phyloP scores from a whole-genome alignment of 2,329 filamentous ascomycete genomes.

The Bipolaris bicolor region DNA sequence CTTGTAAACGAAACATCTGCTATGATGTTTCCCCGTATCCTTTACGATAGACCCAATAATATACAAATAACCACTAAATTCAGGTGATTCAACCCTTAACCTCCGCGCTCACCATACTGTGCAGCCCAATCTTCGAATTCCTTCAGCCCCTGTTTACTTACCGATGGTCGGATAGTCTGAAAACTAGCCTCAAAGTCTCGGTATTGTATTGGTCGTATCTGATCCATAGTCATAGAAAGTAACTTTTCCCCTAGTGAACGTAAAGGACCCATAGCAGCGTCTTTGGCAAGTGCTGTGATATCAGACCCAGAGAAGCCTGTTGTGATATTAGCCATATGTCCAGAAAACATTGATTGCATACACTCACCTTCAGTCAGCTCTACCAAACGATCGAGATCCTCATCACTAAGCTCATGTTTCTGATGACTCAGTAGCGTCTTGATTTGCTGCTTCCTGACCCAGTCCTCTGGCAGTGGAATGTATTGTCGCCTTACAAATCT shows the following conservation, averaged over 20 bases:
- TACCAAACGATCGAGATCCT: slow-evolving; percentile 78
- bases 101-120: slow-evolving; percentile 91
- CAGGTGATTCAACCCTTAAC: slow-evolving; percentile 53
- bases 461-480: slow-evolving; percentile 87
- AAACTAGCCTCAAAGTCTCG: slow-evolving; percentile 85
- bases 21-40: neutral
- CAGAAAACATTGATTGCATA: neutral
- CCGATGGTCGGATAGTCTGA: slow-evolving; percentile 83
- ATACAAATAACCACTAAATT: neutral
- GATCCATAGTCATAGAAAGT: slow-evolving; percentile 89
- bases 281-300: slow-evolving; percentile 94
- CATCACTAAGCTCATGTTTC: slow-evolving; percentile 76
- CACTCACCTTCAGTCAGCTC: slow-evolving; percentile 77
- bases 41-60: neutral
- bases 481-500: slow-evolving; percentile 94
- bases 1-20: too few relatives aligned
- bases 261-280: slow-evolving; percentile 95
- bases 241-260: slow-evolving; percentile 88
- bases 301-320: slow-evolving; percentile 96
- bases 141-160: slow-evolving; percentile 81
- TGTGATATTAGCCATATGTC: neutral
- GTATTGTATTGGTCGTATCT: slow-evolving; percentile 86
- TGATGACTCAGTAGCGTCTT: slow-evolving; percentile 82
- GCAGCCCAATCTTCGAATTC: slow-evolving; percentile 93
- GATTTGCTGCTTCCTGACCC: slow-evolving; percentile 80